Conservation (phyloP, 2,329 filamentous ascomycete genomes). For the Aspergillus versicolor region DNA sequence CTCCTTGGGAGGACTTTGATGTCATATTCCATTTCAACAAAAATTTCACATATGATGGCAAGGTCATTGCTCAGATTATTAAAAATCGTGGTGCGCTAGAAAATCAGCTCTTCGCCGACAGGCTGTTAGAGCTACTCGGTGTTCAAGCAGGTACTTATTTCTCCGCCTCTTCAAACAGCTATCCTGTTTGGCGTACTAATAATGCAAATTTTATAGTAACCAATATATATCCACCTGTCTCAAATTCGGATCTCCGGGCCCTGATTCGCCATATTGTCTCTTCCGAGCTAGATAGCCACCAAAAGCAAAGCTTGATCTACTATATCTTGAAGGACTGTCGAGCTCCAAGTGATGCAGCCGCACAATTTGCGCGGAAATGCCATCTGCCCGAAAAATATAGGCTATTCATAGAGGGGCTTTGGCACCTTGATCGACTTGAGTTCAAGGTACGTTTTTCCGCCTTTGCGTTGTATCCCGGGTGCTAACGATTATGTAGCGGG, state of each 20-base stretch:
- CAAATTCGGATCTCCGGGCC: conserved; percentile 64
- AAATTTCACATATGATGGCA: conserved; percentile 62
- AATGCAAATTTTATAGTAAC: conserved; percentile 41
- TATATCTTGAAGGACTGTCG: conserved; percentile 79
- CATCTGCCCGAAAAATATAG: conserved; percentile 74
- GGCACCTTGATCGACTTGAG: conserved; percentile 72
- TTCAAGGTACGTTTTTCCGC: conserved; percentile 54
- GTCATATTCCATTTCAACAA: conserved; percentile 64
- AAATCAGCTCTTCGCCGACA: conserved; percentile 75
- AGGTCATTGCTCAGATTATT: conserved; percentile 62
- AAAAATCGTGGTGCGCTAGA: conserved; percentile 66
- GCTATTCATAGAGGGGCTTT: conserved; percentile 78
- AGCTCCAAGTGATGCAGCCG: conserved; percentile 49
- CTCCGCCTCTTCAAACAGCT: conserved; percentile 14
- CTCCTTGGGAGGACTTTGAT: conserved; percentile 62
- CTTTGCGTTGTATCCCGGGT: neutral
- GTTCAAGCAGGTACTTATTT: conserved; percentile 62
- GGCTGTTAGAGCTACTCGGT: conserved; percentile 68
- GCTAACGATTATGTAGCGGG: conserved; percentile 47
- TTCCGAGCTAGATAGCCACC: conserved; percentile 64
- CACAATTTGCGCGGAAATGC: conserved; percentile 61
- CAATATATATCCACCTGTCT: conserved; percentile 72
- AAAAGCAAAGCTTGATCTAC: conserved; percentile 80
- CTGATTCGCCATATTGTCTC: conserved; percentile 70
- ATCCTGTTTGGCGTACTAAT: conserved; percentile 7